Evolutionary conservation across 768 basidiomycete species (phyloP).

Genomic region (Tulasnella sp.): DNA sequence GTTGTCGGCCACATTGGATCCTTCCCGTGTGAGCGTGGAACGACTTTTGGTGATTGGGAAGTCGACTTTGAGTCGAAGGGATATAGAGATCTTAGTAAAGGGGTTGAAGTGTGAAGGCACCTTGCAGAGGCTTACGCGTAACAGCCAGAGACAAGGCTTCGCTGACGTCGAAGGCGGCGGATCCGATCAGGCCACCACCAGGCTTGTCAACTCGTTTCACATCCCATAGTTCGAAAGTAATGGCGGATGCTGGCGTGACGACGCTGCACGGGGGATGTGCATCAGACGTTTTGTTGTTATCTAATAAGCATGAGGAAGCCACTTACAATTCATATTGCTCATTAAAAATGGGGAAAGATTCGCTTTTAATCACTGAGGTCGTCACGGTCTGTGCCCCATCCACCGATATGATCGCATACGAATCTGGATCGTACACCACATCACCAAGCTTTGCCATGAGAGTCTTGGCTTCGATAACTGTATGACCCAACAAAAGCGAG

Average conservation of each 20-base stretch:
- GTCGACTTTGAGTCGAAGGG: not conserved
- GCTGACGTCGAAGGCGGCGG: not conserved
- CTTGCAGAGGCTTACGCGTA: not conserved
- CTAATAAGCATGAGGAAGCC: not conserved
- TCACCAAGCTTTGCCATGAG: not conserved
- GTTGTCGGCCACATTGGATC: not conserved
- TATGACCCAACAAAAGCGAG: not conserved
- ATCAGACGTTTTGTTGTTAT: not conserved
- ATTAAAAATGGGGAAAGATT: not conserved
- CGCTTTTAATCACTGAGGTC: not conserved
- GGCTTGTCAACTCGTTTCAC: not conserved
- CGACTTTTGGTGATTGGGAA: not conserved
- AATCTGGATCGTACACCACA: constrained; percentile 5
- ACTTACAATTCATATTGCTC: constrained; percentile 1
- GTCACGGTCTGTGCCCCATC: not conserved
- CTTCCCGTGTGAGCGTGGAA: not conserved
- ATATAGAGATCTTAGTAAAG: not conserved
- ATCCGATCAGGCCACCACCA: not conserved
- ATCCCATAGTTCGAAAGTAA: not conserved
- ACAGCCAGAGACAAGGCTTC: not conserved
- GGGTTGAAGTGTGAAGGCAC: too few species aligned
- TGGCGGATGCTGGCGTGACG: not conserved
- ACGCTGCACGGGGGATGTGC: not conserved
- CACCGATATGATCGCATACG: not conserved
- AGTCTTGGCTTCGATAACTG: constrained; percentile 1